Evolutionary conservation across 2,329 filamentous ascomycete species (phyloP), one percentile per base, ranked within the genome.

Genomic region (Cryoendolithus antarcticus): DNA sequence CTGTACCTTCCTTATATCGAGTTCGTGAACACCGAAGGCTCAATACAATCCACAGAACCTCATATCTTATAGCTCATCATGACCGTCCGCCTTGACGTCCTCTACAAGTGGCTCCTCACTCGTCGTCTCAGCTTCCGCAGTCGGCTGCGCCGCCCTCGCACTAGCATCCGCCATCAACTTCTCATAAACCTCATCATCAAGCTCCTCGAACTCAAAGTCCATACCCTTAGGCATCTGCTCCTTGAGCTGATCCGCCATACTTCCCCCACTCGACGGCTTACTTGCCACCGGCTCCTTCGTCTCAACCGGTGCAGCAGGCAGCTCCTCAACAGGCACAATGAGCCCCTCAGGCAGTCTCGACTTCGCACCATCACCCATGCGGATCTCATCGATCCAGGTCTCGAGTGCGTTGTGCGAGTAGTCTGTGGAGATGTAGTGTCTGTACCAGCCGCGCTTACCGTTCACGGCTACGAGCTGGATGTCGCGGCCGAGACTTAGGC

Each of bases 341-440:
- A 69, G 34, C 4, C 54, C 54, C 43, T 80, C 74, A 31, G 69
- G 70, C 10, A 88, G 56, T 50, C 75, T 83, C 52, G 77, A 71
- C 70, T 89, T 95, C 43, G 72, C 65, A 2, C 85, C 82, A 56
- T 96, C 89, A 38, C 88, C 85, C 69, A 98, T 72, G 30, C 86
- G 79, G 45, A 96, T 86, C n/a, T 75, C 72, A 54, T 98, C 91
- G 43, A 98, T 75, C 86, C 89, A 98, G 45, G 67, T 66, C 64
- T 94, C 85, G 19, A 71, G 73, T 39, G 72, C 67, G 5, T 47
- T 42, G 15, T 69, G 56, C 39, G 72, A 74, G 33, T 77, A 77
- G 10, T 62, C 58, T 6, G 62, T 59, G 5, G 72, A 75, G 35
- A 74, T 64, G 58, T 84, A 91, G 42, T 72, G 74, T 52, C 82